Evolutionary conservation across 208 protist genomes (phyloP), one percentile per base, ranked within the genome.

Genomic region (Trypanosoma caninum): DNA sequence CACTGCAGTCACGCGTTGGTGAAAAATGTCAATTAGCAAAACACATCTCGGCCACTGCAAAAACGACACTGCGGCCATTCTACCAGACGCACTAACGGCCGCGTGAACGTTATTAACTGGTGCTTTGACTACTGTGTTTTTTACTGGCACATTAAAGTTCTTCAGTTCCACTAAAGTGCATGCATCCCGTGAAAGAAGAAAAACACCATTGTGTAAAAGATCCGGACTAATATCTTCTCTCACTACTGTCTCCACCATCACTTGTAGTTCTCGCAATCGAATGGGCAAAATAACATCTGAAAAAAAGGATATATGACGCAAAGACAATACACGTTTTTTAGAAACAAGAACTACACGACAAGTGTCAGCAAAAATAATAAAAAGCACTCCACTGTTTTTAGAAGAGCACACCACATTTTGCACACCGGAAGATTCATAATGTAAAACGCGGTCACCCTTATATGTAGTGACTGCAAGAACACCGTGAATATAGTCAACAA

Each of bases 11-110:
- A 71, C 65, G 10, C 56, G 38, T 20, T 71, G 65, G n/a, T 18
- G 40, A n/a, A 65, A 31, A 59, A 65, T 65, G 37, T 71, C 65
- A 41, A 71, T 41, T n/a, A 71, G n/a, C 46, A 71, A 38, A 28
- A 71, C 65, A 31, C 13, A 50, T 8, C 5, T 52, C 10, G 65
- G 65, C 38, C 51, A 71, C 23, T 22, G 20, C 8, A 6, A 27
- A 9, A 71, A 28, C 10, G 35, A 46, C n/a, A 71, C 65, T 20
- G 65, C 65, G 42, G 57, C 65, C 2, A 71, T 53, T 33, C 45
- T 23, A 11, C 65, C 57, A 47, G 65, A 71, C 28, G 65, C 50
- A 45, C 65, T 71, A 18, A 71, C 65, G 4, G 38, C 41, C 7
- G 40, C 55, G 38, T 45, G 45, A 2, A 54, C 40, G 0, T 16